Evolutionary conservation across 2,329 filamentous ascomycete species (phyloP), one percentile per base, ranked within the genome.

Genomic region (Talaromyces rugulosus): DNA sequence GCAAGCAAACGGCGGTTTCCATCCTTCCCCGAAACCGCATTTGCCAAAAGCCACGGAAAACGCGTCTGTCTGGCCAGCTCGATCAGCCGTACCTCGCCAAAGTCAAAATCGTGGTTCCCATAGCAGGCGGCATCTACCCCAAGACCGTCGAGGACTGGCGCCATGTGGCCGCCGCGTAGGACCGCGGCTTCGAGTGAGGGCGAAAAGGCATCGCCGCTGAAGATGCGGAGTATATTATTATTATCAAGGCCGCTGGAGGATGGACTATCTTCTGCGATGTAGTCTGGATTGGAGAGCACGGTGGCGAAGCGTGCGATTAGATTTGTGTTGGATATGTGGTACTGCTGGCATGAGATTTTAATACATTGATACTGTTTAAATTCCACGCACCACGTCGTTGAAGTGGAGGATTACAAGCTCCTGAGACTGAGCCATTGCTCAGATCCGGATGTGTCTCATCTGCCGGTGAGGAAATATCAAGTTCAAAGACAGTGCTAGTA

Each of bases 61-160:
- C 57, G 53, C 27, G 62, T 31, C 31, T 53, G 34, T 11, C 54
- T 53, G 3, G 59, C 65, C 12, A 67, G 59, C 12, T 66, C 65
- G 7, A 60, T 47, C 11, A 67, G 63, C 28, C 61, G 51, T 2
- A 30, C 31, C 27, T 67, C 59, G 14, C 63, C 64, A 51, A 66
- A 67, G 33, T 66, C 64, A 60, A n/a, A 44, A 66, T 64, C 65
- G 61, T 67, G 65, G 40, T 67, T 66, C 6, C 65, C 65, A 36
- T 66, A 66, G 47, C 64, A 65, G 16, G 59, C 65, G 12, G 65
- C 34, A 51, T 66, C 64, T 16, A 67, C 47, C 5, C 56, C 51
- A 14, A 66, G 44, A 27, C 55, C 33, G 33, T 66, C 60, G n/a
- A 67, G 36, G 11, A 67, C n/a, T 5, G 65, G 64, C 28, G 57